Percentiles rank a stretch among this genome's conserved stretches.
phyloP scores from a whole-genome alignment of 2,329 filamentous ascomycete species.

The Claviceps citrina region DNA sequence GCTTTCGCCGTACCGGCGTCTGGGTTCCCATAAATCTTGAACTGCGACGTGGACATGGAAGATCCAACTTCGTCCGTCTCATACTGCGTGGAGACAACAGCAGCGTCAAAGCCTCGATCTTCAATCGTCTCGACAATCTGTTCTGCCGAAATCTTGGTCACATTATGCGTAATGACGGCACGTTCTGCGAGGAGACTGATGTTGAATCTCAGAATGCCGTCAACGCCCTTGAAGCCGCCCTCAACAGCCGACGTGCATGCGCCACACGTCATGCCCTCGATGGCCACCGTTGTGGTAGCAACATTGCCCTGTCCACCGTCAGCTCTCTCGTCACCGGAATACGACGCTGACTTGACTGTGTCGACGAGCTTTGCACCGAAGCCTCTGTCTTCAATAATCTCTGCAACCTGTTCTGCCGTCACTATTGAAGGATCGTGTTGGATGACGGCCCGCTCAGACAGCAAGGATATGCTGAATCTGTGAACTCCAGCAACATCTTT shows the following conservation, averaged over 20 bases:
- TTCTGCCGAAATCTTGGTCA: slow-evolving; percentile 51
- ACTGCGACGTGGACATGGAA: slow-evolving; percentile 48
- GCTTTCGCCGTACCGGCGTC: slow-evolving; percentile 56
- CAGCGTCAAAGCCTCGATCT: slow-evolving; percentile 76
- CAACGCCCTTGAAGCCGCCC: slow-evolving; percentile 58
- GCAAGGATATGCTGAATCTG: slow-evolving; percentile 64
- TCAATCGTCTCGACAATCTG: slow-evolving; percentile 74
- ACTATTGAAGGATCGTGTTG: slow-evolving; percentile 53
- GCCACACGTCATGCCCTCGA: slow-evolving; percentile 96
- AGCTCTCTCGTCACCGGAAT: slow-evolving; percentile 14
- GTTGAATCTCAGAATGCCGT: slow-evolving; percentile 77
- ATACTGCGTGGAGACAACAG: slow-evolving; percentile 59
- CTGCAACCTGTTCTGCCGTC: slow-evolving; percentile 36
- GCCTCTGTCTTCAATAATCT: slow-evolving; percentile 54
- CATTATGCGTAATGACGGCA: slow-evolving; percentile 74
- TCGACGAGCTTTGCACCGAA: slow-evolving; percentile 71
- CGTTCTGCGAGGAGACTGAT: slow-evolving; percentile 88
- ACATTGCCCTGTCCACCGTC: slow-evolving; percentile 22
- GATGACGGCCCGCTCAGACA: slow-evolving; percentile 74
- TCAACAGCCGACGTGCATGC: slow-evolving; percentile 90
- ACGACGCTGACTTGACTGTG: slow-evolving; percentile 35
- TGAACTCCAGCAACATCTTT: slow-evolving; percentile 58
- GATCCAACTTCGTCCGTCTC: slow-evolving; percentile 39
- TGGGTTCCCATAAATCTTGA: slow-evolving; percentile 70
- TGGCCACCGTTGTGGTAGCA: slow-evolving; percentile 67